Evolutionary conservation across 805 yeast species (phyloP).

Genomic region (Lipomyces orientalis): DNA sequence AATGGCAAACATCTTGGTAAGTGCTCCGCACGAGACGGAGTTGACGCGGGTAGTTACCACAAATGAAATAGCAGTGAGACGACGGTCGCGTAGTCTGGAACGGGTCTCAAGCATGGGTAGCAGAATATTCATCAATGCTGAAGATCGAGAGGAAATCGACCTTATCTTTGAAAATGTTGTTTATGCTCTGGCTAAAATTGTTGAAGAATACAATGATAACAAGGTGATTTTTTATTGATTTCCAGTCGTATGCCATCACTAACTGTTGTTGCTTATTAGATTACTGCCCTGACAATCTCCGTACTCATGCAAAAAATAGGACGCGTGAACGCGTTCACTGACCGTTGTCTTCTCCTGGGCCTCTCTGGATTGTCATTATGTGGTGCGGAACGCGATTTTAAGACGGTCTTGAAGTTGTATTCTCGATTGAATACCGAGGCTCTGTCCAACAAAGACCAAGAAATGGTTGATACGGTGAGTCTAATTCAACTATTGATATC

Average conservation of each 20-base stretch:
- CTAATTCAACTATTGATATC: not conserved
- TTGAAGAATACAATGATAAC: conserved; percentile 67
- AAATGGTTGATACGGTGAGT: conserved; percentile 39
- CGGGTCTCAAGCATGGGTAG: conserved; percentile 29
- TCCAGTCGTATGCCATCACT: not conserved
- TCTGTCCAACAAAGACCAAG: conserved; percentile 49
- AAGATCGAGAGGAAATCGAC: conserved; percentile 29
- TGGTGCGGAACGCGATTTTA: conserved; percentile 70
- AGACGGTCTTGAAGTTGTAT: conserved; percentile 63
- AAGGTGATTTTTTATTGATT: conserved; percentile 4
- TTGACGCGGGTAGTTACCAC: conserved; percentile 6
- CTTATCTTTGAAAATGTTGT: conserved; percentile 67
- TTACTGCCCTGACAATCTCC: conserved; percentile 77
- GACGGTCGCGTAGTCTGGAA: conserved; percentile 16
- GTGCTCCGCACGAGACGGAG: conserved; percentile 14
- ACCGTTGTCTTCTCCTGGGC: conserved; percentile 67
- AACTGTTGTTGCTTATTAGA: conserved; percentile 49
- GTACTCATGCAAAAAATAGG: conserved; percentile 78
- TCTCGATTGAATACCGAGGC: conserved; percentile 57
- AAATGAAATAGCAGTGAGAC: conserved; percentile 2
- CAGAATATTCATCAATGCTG: conserved; percentile 22
- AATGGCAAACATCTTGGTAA: conserved; percentile 70
- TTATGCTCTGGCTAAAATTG: conserved; percentile 68
- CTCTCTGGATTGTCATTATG: conserved; percentile 65
- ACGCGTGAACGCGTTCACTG: conserved; percentile 51